phyloP scores from a whole-genome alignment of 768 basidiomycete genomes.

The Solioccasus polychromus region DNA sequence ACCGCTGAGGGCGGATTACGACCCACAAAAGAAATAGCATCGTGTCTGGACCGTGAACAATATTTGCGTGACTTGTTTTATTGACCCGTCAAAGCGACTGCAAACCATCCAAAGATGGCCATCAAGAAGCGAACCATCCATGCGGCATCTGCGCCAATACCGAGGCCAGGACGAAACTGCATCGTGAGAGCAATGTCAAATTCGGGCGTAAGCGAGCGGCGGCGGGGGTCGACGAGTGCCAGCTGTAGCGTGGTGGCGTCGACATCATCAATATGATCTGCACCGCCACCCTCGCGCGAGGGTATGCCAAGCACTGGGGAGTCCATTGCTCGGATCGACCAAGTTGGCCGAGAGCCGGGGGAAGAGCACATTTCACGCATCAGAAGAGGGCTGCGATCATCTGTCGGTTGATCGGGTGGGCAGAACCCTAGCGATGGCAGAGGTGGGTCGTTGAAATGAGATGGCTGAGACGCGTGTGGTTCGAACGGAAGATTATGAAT shows the following conservation, averaged over 20 bases:
- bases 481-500: conserved; percentile 20
- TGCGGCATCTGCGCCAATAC: conserved; percentile 67
- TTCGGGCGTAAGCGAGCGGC: conserved; percentile 43
- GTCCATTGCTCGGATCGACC: conserved; percentile 29
- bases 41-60: too few species aligned
- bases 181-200: conserved; percentile 71
- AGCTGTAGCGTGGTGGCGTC: conserved; percentile 8
- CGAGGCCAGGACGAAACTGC: conserved; percentile 73
- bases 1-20: too few species aligned
- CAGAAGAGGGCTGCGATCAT: conserved; percentile 9
- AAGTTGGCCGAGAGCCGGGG: conserved; percentile 22
- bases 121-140: conserved; percentile 81
- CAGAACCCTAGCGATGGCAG: conserved; percentile 1
- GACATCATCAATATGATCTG: too few species aligned
- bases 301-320: conserved; percentile 20
- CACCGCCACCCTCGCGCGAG: not conserved
- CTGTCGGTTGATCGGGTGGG: conserved; percentile 8
- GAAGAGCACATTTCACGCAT: conserved; percentile 16
- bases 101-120: conserved; percentile 77
- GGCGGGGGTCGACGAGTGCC: conserved; percentile 19
- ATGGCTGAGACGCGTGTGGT: conserved; percentile 3
- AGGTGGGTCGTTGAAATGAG: conserved; percentile 13
- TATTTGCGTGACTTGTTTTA: too few species aligned
- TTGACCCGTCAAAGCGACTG: conserved; percentile 51
- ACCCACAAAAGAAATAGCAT: too few species aligned